Percentiles rank a stretch among this genome's conserved stretches.
These are phyloP conservation scores for Nakazawaea molendinolei DNA, from an alignment of 805 yeast species.

Conservation along the genomic window DNA sequence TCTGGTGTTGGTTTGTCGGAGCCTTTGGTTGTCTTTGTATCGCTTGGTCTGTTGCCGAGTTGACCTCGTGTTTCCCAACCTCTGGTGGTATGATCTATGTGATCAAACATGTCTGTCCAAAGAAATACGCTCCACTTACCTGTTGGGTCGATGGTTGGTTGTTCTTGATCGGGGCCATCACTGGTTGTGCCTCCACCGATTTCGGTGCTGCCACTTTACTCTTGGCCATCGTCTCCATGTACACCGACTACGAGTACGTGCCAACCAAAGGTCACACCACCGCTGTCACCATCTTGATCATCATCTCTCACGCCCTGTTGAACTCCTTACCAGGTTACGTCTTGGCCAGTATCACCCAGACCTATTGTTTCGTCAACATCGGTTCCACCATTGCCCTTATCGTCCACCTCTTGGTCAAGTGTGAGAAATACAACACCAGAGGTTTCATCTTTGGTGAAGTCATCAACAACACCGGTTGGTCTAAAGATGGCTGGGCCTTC, in stretches of 20 bases:
- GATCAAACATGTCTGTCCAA: conserved; percentile 42
- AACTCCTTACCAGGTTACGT: conserved; percentile 47
- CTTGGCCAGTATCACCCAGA: conserved; percentile 43
- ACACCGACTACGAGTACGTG: conserved; percentile 27
- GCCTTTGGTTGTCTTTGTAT: conserved; percentile 46
- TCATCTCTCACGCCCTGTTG: conserved; percentile 39
- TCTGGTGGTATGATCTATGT: conserved; percentile 46
- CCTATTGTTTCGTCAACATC: conserved; percentile 43
- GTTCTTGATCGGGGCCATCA: conserved; percentile 40
- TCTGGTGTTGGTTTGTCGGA: conserved; percentile 59
- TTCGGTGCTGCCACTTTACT: conserved; percentile 46
- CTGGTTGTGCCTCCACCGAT: conserved; percentile 46
- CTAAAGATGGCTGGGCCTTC: conserved; percentile 47
- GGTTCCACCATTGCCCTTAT: conserved; percentile 43
- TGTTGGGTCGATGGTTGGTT: conserved; percentile 52
- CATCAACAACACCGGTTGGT: conserved; percentile 45
- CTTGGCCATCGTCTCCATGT: conserved; percentile 37
- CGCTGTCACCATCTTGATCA: conserved; percentile 45
- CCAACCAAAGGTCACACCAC: conserved; percentile 39
- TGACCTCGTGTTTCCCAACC: conserved; percentile 46
- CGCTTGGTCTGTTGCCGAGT: conserved; percentile 44
- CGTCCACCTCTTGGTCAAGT: conserved; percentile 47
- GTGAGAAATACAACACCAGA: conserved; percentile 39
- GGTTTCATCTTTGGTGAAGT: conserved; percentile 41
- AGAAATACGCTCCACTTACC: conserved; percentile 39